These are phyloP conservation scores for Hyphopichia khmerensis DNA, from an alignment of 1,139 yeast genomes.

Conservation along the genomic window DNA sequence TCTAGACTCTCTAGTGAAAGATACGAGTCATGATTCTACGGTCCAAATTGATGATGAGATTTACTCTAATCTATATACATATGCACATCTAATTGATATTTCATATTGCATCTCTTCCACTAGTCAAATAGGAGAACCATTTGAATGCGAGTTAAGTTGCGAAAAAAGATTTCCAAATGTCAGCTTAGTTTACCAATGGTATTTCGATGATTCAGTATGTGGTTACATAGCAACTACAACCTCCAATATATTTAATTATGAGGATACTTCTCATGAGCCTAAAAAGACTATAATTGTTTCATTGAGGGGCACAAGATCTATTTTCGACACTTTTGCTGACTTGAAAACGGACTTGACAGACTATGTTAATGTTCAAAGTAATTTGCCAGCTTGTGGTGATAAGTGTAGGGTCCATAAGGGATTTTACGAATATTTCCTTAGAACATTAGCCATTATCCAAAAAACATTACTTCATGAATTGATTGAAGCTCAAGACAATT, in stretches of 20 bases:
- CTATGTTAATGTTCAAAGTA: constrained; percentile 25
- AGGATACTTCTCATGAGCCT: constrained; percentile 5
- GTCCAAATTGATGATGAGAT: constrained; percentile 20
- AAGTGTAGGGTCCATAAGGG: constrained; percentile 50
- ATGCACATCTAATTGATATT: constrained; percentile 50
- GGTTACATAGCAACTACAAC: constrained; percentile 41
- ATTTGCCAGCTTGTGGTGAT: constrained; percentile 30
- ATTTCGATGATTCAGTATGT: constrained; percentile 37
- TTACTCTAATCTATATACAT: constrained; percentile 31
- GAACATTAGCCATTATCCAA: constrained; percentile 30
- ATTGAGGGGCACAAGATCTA: constrained; percentile 49
- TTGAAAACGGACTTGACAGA: constrained; percentile 38
- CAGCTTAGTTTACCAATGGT: constrained; percentile 47
- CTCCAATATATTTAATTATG: constrained; percentile 25
- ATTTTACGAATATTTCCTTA: constrained; percentile 33
- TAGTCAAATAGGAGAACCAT: constrained; percentile 37
- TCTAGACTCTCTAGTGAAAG: no score
- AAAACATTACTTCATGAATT: constrained; percentile 24
- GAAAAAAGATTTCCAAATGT: constrained; percentile 39
- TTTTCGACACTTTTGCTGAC: constrained; percentile 47
- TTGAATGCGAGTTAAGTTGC: constrained; percentile 45
- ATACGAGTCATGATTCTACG: no score
- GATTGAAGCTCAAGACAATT: constrained; percentile 17
- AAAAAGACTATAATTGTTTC: constrained; percentile 39
- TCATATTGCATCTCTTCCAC: constrained; percentile 47